Evolutionary conservation across 169 alveolate genomes (phyloP), one percentile per base, ranked within the genome.

Genomic region (Blepharisma undulans): DNA sequence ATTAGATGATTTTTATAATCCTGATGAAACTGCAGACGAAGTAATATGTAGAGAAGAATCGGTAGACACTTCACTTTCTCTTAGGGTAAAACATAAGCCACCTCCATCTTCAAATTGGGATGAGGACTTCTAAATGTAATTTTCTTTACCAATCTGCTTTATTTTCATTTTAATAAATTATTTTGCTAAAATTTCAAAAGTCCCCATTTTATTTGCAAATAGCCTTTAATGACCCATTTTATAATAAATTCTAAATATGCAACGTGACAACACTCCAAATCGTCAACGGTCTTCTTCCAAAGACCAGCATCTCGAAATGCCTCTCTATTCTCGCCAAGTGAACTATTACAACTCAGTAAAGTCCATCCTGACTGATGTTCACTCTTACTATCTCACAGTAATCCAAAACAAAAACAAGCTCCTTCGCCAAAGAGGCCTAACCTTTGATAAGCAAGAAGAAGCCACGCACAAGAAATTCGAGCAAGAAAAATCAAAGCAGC

Each of bases 341-440:
- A 22, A 74, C 80, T 74, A 25, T 5, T 74, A 25, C 36, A 22
- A 25, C 36, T 74, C 80, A 74, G 27, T 29, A 8, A 74, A 74
- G 12, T 22, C 80, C 80, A 74, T 74, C 80, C 30, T 74, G 29
- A 14, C 80, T 25, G 80, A 74, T 25, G 33, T 74, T 29, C 80
- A 74, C 33, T 29, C 30, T 25, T 74, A 25, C 80, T 74, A 74
- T 5, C 33, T 22, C 29, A 74, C 30, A 10, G 33, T 74, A 74
- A 74, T 74, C 80, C 36, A 22, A 25, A 74, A 74, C 29, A 74
- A 74, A 74, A 74, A 74, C 80, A 74, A 74, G 80, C 80, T 25
- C 14, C 29, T 74, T 8, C 80, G 80, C 18, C 33, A 22, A 74
- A 74, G 33, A 74, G 80, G 80, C 12, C 16, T 74, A 25, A 74